Evolutionary conservation across 1,139 yeast species (phyloP), one percentile per base, ranked within the genome.

Genomic region (Kodamaea derodonti): DNA sequence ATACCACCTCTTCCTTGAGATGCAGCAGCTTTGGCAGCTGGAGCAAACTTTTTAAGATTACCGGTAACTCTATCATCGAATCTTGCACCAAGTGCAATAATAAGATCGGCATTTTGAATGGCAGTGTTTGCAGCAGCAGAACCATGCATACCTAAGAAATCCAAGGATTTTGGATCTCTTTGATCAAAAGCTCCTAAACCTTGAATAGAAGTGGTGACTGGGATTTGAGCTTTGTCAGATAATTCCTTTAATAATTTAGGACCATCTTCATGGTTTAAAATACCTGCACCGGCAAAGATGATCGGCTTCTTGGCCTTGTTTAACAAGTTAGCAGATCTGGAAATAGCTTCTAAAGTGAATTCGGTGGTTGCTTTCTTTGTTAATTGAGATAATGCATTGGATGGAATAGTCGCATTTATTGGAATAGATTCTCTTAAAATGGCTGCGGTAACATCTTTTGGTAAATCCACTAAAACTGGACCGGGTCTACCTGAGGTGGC

Each of bases 61-160:
- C 94, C 84, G 32, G 98, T 92, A 49, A 92, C 98, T 72, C 98
- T 88, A 69, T 92, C 98, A 63, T 92, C 98, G 54, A 92, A 92
- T 60, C 98, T 78, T 29, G 97, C 96, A 57, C 98, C 98, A 33
- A 92, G 73, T 15, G 97, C 97, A 48, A 92, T 69, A 55, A 92
- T 86, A 52, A 92, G 69, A 63, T 92, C 98, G 28, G 98, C 95
- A 40, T 78, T 73, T 68, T 92, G 98, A 51, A 92, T 83, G 31
- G 97, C 95, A 51, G 85, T 62, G 70, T 92, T 92, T 48, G 98
- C 98, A 51, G 90, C 90, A 31, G 92, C 97, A 42, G 81, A 75
- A 46, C 98, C 98, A 63, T 92, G 98, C 98, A 92, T 92, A 53
- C 98, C 98, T 49, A 92, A 75, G 94, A 92, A 86, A 62, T 90